Base-by-base conservation (phyloP, 2,329 filamentous ascomycete species). In the Fusarium neocosmosporiellum region DNA sequence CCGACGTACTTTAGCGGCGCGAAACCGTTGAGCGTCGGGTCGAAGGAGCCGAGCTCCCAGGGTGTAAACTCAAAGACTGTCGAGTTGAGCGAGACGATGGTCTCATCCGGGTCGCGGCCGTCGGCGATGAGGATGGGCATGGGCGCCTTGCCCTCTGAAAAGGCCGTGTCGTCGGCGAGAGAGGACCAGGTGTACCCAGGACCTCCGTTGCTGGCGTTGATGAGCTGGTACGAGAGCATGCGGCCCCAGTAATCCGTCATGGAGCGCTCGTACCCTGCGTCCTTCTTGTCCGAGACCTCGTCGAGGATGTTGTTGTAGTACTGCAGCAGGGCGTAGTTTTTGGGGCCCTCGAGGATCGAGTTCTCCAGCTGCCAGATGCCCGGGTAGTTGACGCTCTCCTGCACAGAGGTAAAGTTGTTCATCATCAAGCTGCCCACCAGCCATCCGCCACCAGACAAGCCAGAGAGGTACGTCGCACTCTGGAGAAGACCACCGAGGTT, bases 171-270 rank as follows among this genome's bases (percentile, higher is more conserved):
- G 48, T 84, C 75, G 82, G 80, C 84, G 75, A 86, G 85, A 5
- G 94, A 96, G 4, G 94, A 97, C 84, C 92, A 97, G 5, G 95
- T 98, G 78, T 92, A 95, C 16, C 85, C 86, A 16, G 92, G 90
- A 0, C 94, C 95, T 41, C 95, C 95, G 69, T 93, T 83, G 1
- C 87, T 87, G 7, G 89, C 92, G 78, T 96, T 93, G 79, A 98
- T 88, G 55, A 98, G 88, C 83, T 98, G 95, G 82, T 93, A 97
- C 2, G 92, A 92, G n/a, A 98, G 87, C 54, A 93, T 93, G 66
- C 95, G 92, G 31, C 93, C 94, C 92, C 95, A 97, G 81, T 94
- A 94, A 83, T 98, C 95, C 0, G 95, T 98, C 65, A 98, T 87
- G 10, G 93, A 93, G 5, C 88, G 89, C 37, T 85, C 79, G 71